These are phyloP conservation scores for Dryadomyces quercivorus DNA, from an alignment of 2,329 filamentous ascomycete species.

Conservation along the genomic window DNA sequence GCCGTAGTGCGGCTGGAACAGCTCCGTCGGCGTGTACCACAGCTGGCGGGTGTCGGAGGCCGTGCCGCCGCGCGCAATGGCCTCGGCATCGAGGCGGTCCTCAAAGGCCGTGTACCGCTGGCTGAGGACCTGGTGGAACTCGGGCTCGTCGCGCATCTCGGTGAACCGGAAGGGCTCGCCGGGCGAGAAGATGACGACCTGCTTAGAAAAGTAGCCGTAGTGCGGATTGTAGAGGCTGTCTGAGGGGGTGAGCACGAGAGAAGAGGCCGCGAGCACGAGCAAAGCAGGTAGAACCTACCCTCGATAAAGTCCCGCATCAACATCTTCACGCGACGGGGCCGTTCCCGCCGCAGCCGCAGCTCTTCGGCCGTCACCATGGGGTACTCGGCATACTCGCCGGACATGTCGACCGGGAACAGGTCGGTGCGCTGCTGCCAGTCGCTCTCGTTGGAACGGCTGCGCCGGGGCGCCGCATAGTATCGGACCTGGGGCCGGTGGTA, in stretches of 20 bases:
- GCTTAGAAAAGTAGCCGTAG: constrained; percentile 94
- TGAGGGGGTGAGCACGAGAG: constrained; percentile 20
- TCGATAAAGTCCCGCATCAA: constrained; percentile 95
- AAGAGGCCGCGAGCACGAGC: constrained; percentile 2
- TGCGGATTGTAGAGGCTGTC: constrained; percentile 90
- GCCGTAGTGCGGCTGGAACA: constrained; percentile 93
- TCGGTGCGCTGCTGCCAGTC: constrained; percentile 79
- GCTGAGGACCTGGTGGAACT: constrained; percentile 68
- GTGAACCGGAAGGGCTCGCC: constrained; percentile 87
- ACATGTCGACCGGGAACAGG: constrained; percentile 62
- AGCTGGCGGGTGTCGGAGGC: constrained; percentile 68
- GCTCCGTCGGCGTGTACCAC: constrained; percentile 96
- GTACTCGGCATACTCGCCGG: constrained; percentile 68
- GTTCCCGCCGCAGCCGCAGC: constrained; percentile 57
- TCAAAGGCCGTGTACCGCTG: constrained; percentile 83
- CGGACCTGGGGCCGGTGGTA: constrained; percentile 16
- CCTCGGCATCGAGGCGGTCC: constrained; percentile 64
- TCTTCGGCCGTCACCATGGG: constrained; percentile 77
- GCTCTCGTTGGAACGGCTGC: constrained; percentile 39
- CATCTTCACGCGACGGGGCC: constrained; percentile 90
- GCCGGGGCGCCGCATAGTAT: constrained; percentile 11
- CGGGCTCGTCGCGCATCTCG: constrained; percentile 66
- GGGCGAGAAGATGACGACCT: constrained; percentile 90
- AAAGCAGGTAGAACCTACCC: constrained; percentile 35
- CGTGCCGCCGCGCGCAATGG: constrained; percentile 41